Evolutionary conservation across 495 filamentous ascomycete genomes (phyloP).

Genomic region (Penicillium goetzii): DNA sequence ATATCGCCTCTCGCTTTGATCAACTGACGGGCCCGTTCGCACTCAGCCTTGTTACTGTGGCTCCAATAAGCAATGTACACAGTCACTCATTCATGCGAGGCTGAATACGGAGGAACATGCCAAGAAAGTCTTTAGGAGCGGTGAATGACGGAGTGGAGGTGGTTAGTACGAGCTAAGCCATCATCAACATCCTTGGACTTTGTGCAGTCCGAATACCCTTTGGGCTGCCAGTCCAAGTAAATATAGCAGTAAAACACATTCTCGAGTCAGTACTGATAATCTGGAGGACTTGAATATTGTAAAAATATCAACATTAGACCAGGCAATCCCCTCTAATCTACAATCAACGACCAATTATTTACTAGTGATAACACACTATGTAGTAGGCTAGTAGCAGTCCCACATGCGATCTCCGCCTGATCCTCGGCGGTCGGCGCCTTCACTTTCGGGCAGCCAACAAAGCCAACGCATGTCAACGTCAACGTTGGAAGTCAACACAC

Average conservation of each 20-base stretch:
- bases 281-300: not conserved
- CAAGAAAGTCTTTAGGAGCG: not conserved
- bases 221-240: not conserved
- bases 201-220: not conserved
- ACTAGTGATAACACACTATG: not conserved
- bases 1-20: not conserved
- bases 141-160: not conserved
- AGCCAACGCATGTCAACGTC: not conserved
- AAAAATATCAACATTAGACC: not conserved
- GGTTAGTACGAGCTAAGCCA: not conserved
- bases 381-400: not conserved
- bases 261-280: not conserved
- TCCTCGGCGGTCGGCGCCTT: constrained; percentile 19
- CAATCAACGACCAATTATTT: not conserved
- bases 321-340: not conserved
- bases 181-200: not conserved
- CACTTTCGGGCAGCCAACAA: constrained; percentile 6
- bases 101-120: not conserved
- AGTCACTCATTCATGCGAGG: not conserved
- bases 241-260: not conserved
- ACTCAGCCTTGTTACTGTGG: constrained; percentile 1
- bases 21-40: not conserved
- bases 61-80: not conserved
- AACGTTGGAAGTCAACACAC: not conserved
- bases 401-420: constrained; percentile 14